phyloP scores from a whole-genome alignment of 2,329 filamentous ascomycete species.

The Aspergillus novofumigatus region DNA sequence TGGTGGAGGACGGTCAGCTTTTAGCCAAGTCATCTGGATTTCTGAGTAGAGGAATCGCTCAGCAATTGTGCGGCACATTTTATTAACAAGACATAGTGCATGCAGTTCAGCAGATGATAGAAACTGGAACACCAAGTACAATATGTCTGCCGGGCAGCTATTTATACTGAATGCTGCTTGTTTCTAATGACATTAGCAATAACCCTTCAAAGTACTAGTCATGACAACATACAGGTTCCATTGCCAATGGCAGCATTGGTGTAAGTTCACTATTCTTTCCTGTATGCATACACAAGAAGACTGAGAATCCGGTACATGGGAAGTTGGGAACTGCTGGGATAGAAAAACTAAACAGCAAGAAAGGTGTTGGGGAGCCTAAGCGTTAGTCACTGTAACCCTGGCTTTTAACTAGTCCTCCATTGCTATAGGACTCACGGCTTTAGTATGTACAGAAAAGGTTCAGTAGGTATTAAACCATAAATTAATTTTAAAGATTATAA shows the following conservation, averaged over 20 bases:
- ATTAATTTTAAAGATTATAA: too few relatives aligned
- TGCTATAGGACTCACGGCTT: neutral
- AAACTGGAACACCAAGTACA: slow-evolving; percentile 11
- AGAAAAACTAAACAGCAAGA: neutral
- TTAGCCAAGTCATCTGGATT: neutral
- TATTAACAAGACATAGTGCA: slow-evolving; percentile 12
- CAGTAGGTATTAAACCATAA: too few relatives aligned
- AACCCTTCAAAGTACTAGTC: neutral
- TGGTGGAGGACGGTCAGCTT: neutral
- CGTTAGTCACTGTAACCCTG: neutral
- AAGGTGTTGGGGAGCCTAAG: neutral
- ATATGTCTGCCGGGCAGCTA: slow-evolving; percentile 12
- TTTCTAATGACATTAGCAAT: slow-evolving; percentile 1
- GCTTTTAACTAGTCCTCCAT: neutral
- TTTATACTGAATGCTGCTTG: neutral
- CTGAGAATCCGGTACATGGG: neutral
- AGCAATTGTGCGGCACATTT: slow-evolving; percentile 6
- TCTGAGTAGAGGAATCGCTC: neutral
- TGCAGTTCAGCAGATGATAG: slow-evolving; percentile 12
- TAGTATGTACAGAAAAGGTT: too few relatives aligned
- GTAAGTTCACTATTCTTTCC: neutral
- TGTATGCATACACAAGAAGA: neutral
- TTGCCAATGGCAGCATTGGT: neutral
- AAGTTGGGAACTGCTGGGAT: neutral
- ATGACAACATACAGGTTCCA: neutral